Evolutionary conservation across 805 yeast species (phyloP).

Genomic region (Hanseniaspora singularis): DNA sequence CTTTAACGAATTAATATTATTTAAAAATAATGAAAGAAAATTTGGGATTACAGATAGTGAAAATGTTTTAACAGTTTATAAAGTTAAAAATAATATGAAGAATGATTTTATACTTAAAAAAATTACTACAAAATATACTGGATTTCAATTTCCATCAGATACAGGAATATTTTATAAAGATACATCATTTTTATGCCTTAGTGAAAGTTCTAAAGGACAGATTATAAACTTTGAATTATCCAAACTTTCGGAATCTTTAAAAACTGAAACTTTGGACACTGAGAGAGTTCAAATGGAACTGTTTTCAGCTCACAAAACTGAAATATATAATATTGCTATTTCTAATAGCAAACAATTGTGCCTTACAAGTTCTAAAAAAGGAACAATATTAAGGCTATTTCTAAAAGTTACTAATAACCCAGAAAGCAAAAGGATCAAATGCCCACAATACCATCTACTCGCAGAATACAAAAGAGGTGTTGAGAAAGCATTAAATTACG

Average conservation of each 20-base stretch:
- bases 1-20: neutral
- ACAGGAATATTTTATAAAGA: neutral
- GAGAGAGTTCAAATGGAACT: slow-evolving; percentile 41
- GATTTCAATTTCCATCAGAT: neutral
- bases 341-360: slow-evolving; percentile 53
- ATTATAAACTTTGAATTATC: slow-evolving; percentile 1
- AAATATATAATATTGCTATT: slow-evolving; percentile 50
- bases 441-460: slow-evolving; percentile 37
- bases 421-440: neutral
- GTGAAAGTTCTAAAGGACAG: slow-evolving; percentile 1
- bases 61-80: neutral
- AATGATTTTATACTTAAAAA: neutral
- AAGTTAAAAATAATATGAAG: neutral
- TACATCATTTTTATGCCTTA: neutral
- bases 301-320: slow-evolving; percentile 64
- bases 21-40: neutral
- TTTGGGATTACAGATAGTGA: neutral
- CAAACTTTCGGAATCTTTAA: neutral
- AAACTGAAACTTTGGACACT: neutral
- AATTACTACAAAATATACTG: neutral
- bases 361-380: slow-evolving; percentile 73
- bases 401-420: neutral
- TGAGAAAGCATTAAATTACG: slow-evolving; percentile 69
- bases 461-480: slow-evolving; percentile 83
- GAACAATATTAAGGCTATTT: slow-evolving; percentile 67